Percentiles rank a stretch among this genome's conserved stretches.
These are phyloP conservation scores for Suillus weaverae DNA, from an alignment of 768 basidiomycete genomes.

Conservation along the genomic window DNA sequence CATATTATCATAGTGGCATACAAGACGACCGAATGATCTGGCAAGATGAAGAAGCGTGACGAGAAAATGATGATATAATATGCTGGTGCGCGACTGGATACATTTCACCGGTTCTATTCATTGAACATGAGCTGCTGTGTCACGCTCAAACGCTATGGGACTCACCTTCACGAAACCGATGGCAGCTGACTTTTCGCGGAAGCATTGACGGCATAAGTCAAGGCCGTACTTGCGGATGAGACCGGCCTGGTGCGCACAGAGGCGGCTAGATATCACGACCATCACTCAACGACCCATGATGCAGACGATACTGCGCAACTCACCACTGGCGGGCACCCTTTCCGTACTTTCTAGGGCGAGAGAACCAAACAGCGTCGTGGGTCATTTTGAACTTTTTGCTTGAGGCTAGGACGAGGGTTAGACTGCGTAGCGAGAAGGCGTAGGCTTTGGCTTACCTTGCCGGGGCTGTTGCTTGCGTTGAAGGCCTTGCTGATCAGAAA, in stretches of 20 bases:
- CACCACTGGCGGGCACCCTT: constrained; percentile 96
- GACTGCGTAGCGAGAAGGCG: background rate
- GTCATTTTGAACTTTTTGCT: constrained; percentile 64
- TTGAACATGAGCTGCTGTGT: constrained; percentile 4
- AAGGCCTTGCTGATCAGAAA: constrained; percentile 1
- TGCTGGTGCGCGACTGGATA: constrained; percentile 8
- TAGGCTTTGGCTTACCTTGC: constrained; percentile 21
- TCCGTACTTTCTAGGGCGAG: constrained; percentile 91
- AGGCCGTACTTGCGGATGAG: constrained; percentile 97
- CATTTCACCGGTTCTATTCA: constrained; percentile 46
- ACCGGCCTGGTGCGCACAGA: constrained; percentile 96
- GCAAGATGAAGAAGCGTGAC: background rate
- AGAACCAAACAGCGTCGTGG: constrained; percentile 98
- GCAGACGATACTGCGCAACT: constrained; percentile 27
- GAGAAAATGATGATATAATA: constrained; percentile 8
- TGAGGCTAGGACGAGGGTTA: constrained; percentile 4
- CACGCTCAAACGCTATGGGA: background rate
- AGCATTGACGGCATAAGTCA: constrained; percentile 97
- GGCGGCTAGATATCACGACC: constrained; percentile 60
- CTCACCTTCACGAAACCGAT: constrained; percentile 94
- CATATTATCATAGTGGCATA: constrained; percentile 23
- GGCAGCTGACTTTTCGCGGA: constrained; percentile 91
- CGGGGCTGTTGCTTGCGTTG: constrained; percentile 15
- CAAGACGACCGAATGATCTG: constrained; percentile 11
- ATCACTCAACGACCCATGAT: constrained; percentile 8